Percentiles rank a stretch among this genome's conserved stretches.
Evolutionary conservation across 495 filamentous ascomycete species (phyloP).

Genomic region (Ascobolus immersus): DNA sequence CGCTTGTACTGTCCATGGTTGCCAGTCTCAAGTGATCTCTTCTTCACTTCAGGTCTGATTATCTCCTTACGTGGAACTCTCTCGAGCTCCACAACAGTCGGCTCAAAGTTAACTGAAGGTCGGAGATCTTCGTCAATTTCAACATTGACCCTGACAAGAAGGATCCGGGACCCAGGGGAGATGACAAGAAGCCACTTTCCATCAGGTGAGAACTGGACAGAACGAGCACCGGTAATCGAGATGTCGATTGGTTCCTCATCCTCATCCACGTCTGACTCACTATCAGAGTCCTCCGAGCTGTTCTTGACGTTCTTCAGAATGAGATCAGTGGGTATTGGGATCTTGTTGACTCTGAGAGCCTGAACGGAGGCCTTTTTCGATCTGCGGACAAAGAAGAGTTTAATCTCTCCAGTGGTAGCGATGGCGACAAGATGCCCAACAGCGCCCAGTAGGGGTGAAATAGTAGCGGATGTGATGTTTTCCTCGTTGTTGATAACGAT

Average conservation of each 20-base stretch:
- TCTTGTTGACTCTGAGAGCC: constrained; percentile 39
- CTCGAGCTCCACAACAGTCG: constrained; percentile 20
- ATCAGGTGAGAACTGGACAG: constrained; percentile 45
- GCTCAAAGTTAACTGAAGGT: constrained; percentile 21
- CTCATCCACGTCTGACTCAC: constrained; percentile 7
- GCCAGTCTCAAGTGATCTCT: constrained; percentile 22
- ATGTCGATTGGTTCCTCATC: constrained; percentile 11
- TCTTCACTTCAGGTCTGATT: constrained; percentile 6
- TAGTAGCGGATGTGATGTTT: constrained; percentile 54
- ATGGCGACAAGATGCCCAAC: constrained; percentile 54
- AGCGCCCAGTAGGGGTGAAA: constrained; percentile 22
- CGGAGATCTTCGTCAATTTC: constrained; percentile 31
- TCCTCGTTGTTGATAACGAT: constrained; percentile 31
- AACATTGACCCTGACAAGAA: constrained; percentile 54
- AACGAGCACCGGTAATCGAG: constrained; percentile 34
- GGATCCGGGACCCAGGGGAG: constrained; percentile 88
- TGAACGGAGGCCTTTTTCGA: constrained; percentile 20
- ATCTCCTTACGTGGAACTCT: constrained; percentile 16
- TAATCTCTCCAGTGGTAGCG: constrained; percentile 49
- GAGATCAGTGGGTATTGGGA: constrained; percentile 29
- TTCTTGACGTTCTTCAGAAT: constrained; percentile 6
- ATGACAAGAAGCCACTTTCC: constrained; percentile 68
- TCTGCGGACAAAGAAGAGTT: constrained; percentile 41
- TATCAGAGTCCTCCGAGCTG: not conserved
- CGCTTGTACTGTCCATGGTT: constrained; percentile 55